Evolutionary conservation across 2,329 filamentous ascomycete genomes (phyloP).

Genomic region (Lasiodiplodia sp.): DNA sequence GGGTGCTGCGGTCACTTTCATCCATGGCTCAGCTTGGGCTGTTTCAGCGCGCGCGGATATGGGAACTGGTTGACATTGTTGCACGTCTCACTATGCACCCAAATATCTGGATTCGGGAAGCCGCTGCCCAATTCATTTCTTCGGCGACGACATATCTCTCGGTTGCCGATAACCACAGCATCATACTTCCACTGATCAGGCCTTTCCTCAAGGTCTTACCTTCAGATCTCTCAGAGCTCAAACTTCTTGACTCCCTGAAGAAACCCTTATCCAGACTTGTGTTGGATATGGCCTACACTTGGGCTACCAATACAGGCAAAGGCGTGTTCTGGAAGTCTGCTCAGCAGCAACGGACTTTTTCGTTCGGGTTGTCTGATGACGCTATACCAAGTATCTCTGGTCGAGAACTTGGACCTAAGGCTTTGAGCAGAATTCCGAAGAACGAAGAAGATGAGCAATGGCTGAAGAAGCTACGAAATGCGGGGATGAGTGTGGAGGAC

Average conservation of each 20-base stretch:
- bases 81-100: constrained; percentile 90
- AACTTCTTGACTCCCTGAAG: constrained; percentile 82
- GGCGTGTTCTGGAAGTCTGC: constrained; percentile 88
- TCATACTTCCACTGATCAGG: constrained; percentile 78
- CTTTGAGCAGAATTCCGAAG: constrained; percentile 70
- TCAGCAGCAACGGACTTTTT: constrained; percentile 73
- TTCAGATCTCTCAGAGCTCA: constrained; percentile 73
- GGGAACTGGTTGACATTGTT: constrained; percentile 86
- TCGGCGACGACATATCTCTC: constrained; percentile 78
- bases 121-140: constrained; percentile 82
- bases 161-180: constrained; percentile 80
- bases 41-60: constrained; percentile 81
- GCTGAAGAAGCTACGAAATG: constrained; percentile 82
- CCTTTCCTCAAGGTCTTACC: constrained; percentile 82
- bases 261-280: constrained; percentile 79
- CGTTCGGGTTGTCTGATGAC: constrained; percentile 65
- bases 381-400: constrained; percentile 62
- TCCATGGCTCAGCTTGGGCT: constrained; percentile 88
- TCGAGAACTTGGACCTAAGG: constrained; percentile 63
- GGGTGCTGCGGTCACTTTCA: constrained; percentile 84
- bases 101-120: constrained; percentile 93
- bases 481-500: constrained; percentile 82
- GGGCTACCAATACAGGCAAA: constrained; percentile 82
- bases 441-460: constrained; percentile 96
- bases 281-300: constrained; percentile 83